These are phyloP conservation scores for Suillus tomentosus DNA, from an alignment of 768 basidiomycete species.

Conservation along the genomic window DNA sequence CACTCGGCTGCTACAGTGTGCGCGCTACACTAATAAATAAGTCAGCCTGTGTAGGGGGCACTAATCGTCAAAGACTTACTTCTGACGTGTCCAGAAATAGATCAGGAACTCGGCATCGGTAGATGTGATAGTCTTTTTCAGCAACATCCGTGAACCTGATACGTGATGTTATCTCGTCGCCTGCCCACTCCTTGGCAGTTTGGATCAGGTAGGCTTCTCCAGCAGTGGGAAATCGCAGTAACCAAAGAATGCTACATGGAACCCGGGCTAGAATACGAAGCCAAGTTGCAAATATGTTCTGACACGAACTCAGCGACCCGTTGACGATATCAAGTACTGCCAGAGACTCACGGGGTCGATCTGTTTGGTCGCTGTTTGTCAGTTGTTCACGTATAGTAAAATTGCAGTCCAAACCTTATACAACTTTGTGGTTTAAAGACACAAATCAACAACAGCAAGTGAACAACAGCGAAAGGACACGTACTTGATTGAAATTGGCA, in stretches of 20 bases:
- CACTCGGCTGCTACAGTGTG: slow-evolving; percentile 54
- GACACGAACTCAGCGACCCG: slow-evolving; percentile 11
- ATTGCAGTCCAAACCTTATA: slow-evolving; percentile 40
- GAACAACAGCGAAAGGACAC: slow-evolving; percentile 4
- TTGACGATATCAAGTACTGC: background rate
- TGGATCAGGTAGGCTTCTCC: slow-evolving; percentile 48
- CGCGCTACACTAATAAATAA: slow-evolving; percentile 45
- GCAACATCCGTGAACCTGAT: slow-evolving; percentile 52
- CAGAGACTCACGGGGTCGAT: slow-evolving; percentile 37
- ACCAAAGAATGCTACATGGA: slow-evolving; percentile 52
- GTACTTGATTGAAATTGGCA: slow-evolving; percentile 56
- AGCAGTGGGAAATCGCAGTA: slow-evolving; percentile 50
- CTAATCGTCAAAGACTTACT: slow-evolving; percentile 28
- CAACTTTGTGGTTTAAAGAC: slow-evolving; percentile 32
- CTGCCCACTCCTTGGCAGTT: slow-evolving; percentile 46
- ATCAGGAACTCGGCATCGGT: slow-evolving; percentile 48
- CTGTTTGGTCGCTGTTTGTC: slow-evolving; percentile 14
- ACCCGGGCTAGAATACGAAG: slow-evolving; percentile 45
- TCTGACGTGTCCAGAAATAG: slow-evolving; percentile 55
- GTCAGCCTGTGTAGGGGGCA: background rate
- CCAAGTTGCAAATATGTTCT: slow-evolving; percentile 51
- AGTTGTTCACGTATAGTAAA: background rate
- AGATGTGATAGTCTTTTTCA: slow-evolving; percentile 46
- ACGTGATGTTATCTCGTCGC: slow-evolving; percentile 45
- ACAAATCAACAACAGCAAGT: slow-evolving; percentile 5